Base-by-base conservation (phyloP, 768 basidiomycete genomes). In the Guyanaporus albipodus region DNA sequence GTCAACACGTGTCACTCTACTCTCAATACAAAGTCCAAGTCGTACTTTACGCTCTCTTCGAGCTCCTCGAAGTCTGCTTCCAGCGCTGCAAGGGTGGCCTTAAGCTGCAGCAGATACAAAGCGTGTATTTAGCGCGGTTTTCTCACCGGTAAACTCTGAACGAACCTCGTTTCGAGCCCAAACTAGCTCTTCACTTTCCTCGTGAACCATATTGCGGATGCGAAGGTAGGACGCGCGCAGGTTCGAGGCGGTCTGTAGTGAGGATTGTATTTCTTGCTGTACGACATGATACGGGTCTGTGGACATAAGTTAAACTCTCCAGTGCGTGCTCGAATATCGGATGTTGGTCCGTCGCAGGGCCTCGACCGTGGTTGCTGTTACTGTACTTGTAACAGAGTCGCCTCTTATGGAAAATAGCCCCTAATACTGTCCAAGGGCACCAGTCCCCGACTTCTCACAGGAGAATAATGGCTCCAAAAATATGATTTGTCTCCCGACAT, bases 11-110 rank as follows among this genome's bases (percentile, higher is more conserved):
- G n/a, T n/a, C 27, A 19, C 14, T n/a, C 28, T 27, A 26, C 15
- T 22, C 22, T 23, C 40, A 3, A 26, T 27, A 17, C 33, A 39
- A 31, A 4, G 22, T 22, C n/a, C 31, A 19, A 40, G 1, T 62
- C 78, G 53, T 64, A 90, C 89, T 80, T 84, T 35, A 98, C 93
- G 59, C 90, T 92, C 60, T 91, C 91, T 40, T 96, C 93, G n/a
- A 98, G 69, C 62, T 92, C 92, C 50, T 92, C 90, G 19, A 95
- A 63, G 69, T 97, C 94, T 0, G 86, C 85, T 60, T 93, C 89
- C 22, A 97, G 70, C 2, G 84, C 70, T 1, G 80, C 76, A 8
- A 98, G 75, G 2, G 87, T 87, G 0, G 82, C 83, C 64, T 82
- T 83, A 43, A 96, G 70, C 86, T 91, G 62, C 4, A 14, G 23